Evolutionary conservation across 1,139 yeast genomes (phyloP), one percentile per base, ranked within the genome.

Genomic region (Kurtzmaniella quercitrusa): DNA sequence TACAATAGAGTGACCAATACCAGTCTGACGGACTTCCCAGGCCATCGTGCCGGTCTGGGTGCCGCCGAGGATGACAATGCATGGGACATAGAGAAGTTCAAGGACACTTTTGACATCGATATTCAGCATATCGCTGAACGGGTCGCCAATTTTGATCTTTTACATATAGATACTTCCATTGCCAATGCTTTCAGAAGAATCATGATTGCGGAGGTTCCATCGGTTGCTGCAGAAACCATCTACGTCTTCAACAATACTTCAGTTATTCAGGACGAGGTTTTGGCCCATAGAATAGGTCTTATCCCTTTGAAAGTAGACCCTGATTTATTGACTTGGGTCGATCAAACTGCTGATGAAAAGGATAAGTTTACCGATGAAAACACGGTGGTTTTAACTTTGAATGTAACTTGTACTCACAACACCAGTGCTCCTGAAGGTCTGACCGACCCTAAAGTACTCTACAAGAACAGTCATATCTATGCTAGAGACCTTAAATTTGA

Each of bases 171-270:
- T 62, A 87, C 98, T 2, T 87, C 98, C 12, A 73, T 93, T 46
- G 93, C 98, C 42, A 93, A 93, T 70, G 98, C 98, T 0, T 90
- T 93, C 68, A 86, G 98, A 60, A 85, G 98, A 61, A 87, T 93
- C 54, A 91, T 93, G 97, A 82, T 93, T 49, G 81, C 97, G 1
- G 98, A 93, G 63, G 96, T 93, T 29, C 98, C 98, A 16, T 79
- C 94, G 3, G 95, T 93, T 40, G 98, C 98, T 8, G 87, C 95
- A 25, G 98, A 93, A 64, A 80, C 86, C 49, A 89, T 93, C 25
- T 91, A 85, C 62, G 77, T 93, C 51, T 86, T 85, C 70, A 91
- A 89, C 76, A 93, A 93, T 68, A 93, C 98, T 1, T 87, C 96
- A 3, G 96, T 93, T 43, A 87, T 93, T 50, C 98, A 91, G 64